Conservation (phyloP, 2,329 filamentous ascomycete species). For the Aureobasidium namibiae region DNA sequence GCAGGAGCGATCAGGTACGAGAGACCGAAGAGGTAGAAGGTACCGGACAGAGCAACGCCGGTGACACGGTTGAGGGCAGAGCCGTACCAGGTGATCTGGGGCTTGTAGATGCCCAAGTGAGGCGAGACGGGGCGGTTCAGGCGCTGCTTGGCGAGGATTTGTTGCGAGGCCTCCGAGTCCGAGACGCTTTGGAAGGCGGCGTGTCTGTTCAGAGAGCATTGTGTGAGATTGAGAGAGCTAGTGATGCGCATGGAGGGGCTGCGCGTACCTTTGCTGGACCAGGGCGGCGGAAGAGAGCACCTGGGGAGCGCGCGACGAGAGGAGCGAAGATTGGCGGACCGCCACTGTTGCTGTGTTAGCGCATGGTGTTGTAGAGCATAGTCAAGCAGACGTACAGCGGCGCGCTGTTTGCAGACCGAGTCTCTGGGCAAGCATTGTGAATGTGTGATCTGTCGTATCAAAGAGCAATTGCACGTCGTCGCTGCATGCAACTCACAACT, state of each 20-base stretch:
- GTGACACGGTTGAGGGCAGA: constrained; percentile 75
- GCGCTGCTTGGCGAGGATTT: constrained; percentile 74
- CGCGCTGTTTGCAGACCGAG: constrained; percentile 37
- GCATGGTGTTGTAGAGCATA: neutral
- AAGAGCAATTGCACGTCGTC: no score
- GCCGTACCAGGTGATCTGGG: constrained; percentile 76
- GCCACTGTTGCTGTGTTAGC: constrained; percentile 29
- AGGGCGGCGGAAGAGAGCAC: constrained; percentile 31
- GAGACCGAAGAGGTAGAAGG: constrained; percentile 70
- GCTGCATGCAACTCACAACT: neutral
- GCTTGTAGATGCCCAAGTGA: constrained; percentile 78
- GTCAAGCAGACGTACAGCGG: constrained; percentile 26
- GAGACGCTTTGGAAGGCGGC: constrained; percentile 52
- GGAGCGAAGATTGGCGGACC: constrained; percentile 38
- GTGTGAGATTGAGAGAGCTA: constrained; percentile 16
- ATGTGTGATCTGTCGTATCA: neutral
- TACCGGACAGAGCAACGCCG: constrained; percentile 62
- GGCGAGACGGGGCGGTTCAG: constrained; percentile 73
- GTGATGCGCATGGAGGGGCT: neutral
- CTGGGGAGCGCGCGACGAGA: constrained; percentile 36
- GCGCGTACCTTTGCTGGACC: constrained; percentile 39
- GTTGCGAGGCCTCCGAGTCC: constrained; percentile 41
- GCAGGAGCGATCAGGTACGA: constrained; percentile 75
- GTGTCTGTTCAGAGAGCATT: constrained; percentile 24
- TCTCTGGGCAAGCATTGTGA: constrained; percentile 38